A percentile compares a stretch with the other conserved stretches of the same genome.
These are phyloP conservation scores for Cryptococcus sp. DNA, from an alignment of 1,284 basidiomycete genomes.

Conservation along the genomic window DNA sequence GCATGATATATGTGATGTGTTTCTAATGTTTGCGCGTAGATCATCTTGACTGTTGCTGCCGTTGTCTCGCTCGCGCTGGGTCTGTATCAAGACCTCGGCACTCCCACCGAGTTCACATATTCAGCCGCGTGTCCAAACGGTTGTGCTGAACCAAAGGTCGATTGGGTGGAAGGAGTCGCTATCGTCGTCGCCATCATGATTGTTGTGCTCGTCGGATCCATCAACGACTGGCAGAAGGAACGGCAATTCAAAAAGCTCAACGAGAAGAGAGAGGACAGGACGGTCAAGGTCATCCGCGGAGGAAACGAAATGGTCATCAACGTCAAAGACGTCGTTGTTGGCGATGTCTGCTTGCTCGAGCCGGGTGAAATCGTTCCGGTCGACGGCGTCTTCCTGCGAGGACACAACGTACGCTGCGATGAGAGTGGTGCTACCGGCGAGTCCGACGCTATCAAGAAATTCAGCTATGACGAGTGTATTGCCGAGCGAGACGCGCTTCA, in stretches of 20 bases:
- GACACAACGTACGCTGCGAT: slow-evolving; percentile 94
- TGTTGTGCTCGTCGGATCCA: slow-evolving; percentile 54
- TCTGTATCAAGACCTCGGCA: slow-evolving; percentile 88
- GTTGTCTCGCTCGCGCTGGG: slow-evolving; percentile 91
- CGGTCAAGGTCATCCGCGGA: slow-evolving; percentile 85
- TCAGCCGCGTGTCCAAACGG: slow-evolving; percentile 50
- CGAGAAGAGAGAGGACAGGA: slow-evolving; percentile 92
- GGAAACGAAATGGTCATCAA: slow-evolving; percentile 79
- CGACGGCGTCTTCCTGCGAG: slow-evolving; percentile 89
- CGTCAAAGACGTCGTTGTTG: slow-evolving; percentile 86
- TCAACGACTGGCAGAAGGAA: slow-evolving; percentile 85
- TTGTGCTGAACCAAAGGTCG: slow-evolving; percentile 63
- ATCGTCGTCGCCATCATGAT: slow-evolving; percentile 91
- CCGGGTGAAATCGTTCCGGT: slow-evolving; percentile 95
- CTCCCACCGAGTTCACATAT: slow-evolving; percentile 60
- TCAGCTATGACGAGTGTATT: slow-evolving; percentile 75
- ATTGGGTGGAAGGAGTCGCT: slow-evolving; percentile 98
- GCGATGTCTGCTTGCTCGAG: slow-evolving; percentile 87
- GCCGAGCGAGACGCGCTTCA: slow-evolving; percentile 53
- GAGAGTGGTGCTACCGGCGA: slow-evolving; percentile 97
- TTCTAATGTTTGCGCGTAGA: slow-evolving; percentile 55
- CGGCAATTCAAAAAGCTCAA: slow-evolving; percentile 90
- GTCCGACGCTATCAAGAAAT: slow-evolving; percentile 90
- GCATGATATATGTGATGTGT: slow-evolving; percentile 35
- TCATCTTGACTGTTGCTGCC: slow-evolving; percentile 87